Conservation (phyloP, 495 filamentous ascomycete species). For the Penicillium silybi region DNA sequence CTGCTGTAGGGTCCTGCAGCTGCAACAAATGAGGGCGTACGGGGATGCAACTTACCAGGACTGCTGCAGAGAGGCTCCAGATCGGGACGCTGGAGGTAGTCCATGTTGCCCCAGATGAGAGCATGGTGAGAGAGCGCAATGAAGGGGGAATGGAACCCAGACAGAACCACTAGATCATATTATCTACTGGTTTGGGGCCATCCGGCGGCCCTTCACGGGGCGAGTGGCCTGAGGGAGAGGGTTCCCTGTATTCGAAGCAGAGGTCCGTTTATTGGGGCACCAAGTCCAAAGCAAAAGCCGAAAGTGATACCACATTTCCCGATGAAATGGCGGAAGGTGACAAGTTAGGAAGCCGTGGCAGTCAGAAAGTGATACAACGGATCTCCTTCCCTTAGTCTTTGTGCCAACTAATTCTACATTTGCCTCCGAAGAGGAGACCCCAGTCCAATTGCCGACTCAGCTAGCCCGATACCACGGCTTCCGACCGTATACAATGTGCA, state of each 20-base stretch:
- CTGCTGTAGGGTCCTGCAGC: slow-evolving; percentile 13
- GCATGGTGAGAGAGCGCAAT: slow-evolving; percentile 6
- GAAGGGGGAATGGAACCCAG: slow-evolving; percentile 1
- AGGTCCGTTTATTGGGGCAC: background rate
- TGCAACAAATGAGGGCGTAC: slow-evolving; percentile 11
- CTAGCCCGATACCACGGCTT: slow-evolving; percentile 19
- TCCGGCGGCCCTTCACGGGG: background rate
- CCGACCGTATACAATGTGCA: slow-evolving; percentile 33
- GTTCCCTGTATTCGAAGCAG: background rate
- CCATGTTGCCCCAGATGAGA: slow-evolving; percentile 3
- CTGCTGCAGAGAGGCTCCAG: slow-evolving; percentile 15
- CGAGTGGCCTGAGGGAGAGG: background rate
- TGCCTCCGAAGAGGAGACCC: background rate
- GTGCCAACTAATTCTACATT: background rate
- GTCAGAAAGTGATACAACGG: background rate
- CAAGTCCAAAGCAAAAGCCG: background rate
- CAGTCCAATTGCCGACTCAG: slow-evolving; percentile 12
- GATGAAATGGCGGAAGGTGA: background rate
- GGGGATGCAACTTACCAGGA: slow-evolving; percentile 24
- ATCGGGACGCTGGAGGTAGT: slow-evolving; percentile 6
- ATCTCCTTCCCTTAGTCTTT: background rate
- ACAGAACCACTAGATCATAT: slow-evolving; percentile 7
- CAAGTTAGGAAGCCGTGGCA: background rate
- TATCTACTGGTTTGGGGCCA: slow-evolving; percentile 10
- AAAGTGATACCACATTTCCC: background rate